Evolutionary conservation across 139 green algal genomes (phyloP).

Genomic region (Picochlorum sp.): DNA sequence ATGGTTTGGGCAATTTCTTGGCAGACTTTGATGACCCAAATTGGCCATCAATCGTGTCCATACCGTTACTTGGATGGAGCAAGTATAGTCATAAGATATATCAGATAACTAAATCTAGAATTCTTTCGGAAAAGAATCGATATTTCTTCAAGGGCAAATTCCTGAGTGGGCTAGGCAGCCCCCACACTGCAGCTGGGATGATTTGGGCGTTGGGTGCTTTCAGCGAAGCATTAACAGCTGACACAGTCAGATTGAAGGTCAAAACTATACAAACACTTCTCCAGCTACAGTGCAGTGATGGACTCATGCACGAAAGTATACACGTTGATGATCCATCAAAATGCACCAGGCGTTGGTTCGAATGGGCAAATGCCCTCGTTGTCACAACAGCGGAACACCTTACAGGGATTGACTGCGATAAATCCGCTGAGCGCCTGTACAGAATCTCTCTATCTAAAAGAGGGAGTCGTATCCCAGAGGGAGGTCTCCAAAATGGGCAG

Average conservation of each 20-base stretch:
- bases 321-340: constrained; percentile 6
- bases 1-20: constrained; percentile 35
- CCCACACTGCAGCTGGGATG: constrained; percentile 34
- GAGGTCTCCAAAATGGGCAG: too few species aligned
- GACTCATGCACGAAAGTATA: constrained; percentile 49
- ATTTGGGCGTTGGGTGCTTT: constrained; percentile 43
- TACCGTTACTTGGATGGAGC: constrained; percentile 48
- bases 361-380: constrained; percentile 48
- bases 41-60: constrained; percentile 47
- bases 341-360: constrained; percentile 29
- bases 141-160: constrained; percentile 35
- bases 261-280: constrained; percentile 30
- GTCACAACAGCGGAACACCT: constrained; percentile 32
- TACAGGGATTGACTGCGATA: constrained; percentile 39
- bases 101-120: constrained; percentile 15
- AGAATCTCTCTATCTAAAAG: too few species aligned
- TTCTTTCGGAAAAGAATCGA: constrained; percentile 27
- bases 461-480: too few species aligned
- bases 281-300: constrained; percentile 34
- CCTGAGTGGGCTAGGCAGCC: constrained; percentile 28
- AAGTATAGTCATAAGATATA: constrained; percentile 31
- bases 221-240: constrained; percentile 9
- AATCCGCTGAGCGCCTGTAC: background rate
- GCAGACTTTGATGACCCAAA: constrained; percentile 55
- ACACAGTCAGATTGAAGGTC: background rate